Evolutionary conservation across 2,329 filamentous ascomycete genomes (phyloP).

Genomic region (Knoxdaviesia proteae): DNA sequence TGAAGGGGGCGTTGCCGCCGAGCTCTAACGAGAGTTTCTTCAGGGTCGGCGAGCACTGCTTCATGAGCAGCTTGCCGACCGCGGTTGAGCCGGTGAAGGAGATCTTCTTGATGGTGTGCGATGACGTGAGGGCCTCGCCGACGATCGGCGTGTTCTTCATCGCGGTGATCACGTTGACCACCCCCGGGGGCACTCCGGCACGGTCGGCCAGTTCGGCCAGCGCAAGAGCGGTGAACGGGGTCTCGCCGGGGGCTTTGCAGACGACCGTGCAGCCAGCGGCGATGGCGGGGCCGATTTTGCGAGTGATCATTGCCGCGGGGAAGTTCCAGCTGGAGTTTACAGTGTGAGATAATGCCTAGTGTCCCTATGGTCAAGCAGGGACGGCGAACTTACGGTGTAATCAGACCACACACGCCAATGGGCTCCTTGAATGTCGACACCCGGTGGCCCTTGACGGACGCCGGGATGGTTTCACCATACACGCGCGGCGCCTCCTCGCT

Average conservation of each 20-base stretch:
- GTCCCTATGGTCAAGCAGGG: neutral
- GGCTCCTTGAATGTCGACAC: constrained; percentile 66
- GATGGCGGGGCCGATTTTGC: constrained; percentile 52
- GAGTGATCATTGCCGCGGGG: constrained; percentile 54
- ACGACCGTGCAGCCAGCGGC: constrained; percentile 94
- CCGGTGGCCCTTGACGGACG: constrained; percentile 49
- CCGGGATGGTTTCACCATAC: constrained; percentile 57
- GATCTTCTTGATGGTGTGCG: constrained; percentile 63
- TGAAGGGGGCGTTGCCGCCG: constrained; percentile 87
- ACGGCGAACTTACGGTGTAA: constrained; percentile 38
- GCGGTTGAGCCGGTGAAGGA: constrained; percentile 74
- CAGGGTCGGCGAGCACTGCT: constrained; percentile 63
- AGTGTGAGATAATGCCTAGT: neutral
- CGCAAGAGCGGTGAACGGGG: constrained; percentile 75
- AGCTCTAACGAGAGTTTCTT: constrained; percentile 78
- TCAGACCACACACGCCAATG: constrained; percentile 62
- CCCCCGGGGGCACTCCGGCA: constrained; percentile 75
- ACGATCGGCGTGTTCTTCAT: constrained; percentile 61
- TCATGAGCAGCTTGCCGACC: constrained; percentile 63
- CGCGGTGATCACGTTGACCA: constrained; percentile 74
- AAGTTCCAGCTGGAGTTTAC: constrained; percentile 52
- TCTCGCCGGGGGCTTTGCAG: constrained; percentile 77
- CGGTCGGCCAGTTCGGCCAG: constrained; percentile 69
- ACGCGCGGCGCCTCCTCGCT: constrained; percentile 54
- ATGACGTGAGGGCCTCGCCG: constrained; percentile 49